These are phyloP conservation scores for Tulasnella sp. DNA, from an alignment of 768 basidiomycete genomes.

Conservation along the genomic window DNA sequence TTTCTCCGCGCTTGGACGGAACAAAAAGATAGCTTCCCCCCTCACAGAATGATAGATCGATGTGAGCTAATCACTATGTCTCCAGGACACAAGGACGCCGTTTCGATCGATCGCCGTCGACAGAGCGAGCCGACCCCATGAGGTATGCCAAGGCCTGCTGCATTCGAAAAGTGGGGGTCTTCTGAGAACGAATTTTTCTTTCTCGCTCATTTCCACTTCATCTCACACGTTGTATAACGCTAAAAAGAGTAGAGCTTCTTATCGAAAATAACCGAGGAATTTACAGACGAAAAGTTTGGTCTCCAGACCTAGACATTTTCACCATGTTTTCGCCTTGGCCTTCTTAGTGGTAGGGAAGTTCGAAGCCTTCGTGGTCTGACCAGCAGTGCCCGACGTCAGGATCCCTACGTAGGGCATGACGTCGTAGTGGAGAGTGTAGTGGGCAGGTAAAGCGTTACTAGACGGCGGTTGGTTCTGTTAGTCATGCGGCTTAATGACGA, in stretches of 20 bases:
- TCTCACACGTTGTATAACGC: neutral
- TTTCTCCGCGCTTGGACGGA: neutral
- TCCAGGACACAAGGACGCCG: neutral
- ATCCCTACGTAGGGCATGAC: constrained; percentile 83
- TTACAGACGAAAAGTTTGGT: no score
- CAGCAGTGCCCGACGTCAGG: constrained; percentile 34
- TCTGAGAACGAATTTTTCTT: neutral
- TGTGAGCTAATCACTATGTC: neutral
- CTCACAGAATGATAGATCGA: neutral
- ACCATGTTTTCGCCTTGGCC: neutral
- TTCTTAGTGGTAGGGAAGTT: neutral
- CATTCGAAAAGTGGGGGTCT: neutral
- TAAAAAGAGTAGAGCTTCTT: neutral
- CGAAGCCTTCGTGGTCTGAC: neutral
- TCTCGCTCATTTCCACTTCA: neutral
- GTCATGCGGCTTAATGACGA: neutral
- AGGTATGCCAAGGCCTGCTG: neutral
- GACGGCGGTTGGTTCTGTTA: neutral
- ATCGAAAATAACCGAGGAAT: neutral
- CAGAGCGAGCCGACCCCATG: neutral
- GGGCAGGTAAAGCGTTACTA: constrained; percentile 53
- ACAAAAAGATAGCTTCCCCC: neutral
- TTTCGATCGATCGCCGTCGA: neutral
- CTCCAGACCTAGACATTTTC: neutral
- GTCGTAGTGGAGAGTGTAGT: constrained; percentile 75